Evolutionary conservation across 192 early-diverging fungal genomes (phyloP), one percentile per base, ranked within the genome.

Genomic region (Mortierella alpina): DNA sequence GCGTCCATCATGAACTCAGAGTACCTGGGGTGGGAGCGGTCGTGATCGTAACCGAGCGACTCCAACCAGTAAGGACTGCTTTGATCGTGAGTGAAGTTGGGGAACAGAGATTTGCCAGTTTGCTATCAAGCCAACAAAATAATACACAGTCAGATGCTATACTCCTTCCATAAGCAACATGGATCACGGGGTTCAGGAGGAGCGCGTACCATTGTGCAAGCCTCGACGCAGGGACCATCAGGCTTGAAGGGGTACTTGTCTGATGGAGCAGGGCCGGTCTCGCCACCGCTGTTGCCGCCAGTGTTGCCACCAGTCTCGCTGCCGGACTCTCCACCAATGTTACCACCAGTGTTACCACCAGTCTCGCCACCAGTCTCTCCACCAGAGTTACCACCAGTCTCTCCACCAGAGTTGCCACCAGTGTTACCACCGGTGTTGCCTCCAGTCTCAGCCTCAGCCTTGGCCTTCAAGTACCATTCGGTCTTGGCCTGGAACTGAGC

Each of bases 71-170:
- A 8, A 23, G 66, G 60, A 42, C 45, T 59, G 66, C 50, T 52
- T 42, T 64, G 73, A 10, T 75, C 73, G 47, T 51, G 44, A 44
- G 73, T 75, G 45, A 56, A 75, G 57, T 59, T 20, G n/a, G 73
- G 59, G 45, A 55, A 11, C 73, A 75, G 55, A 5, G 39, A n/a
- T 51, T 50, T 48, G 63, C 73, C 73, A 31, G 47, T 23, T 56
- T 58, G 48, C 73, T 75, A 75, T 59, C 22, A 52, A 22, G 31
- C 12, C n/a, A 59, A 0, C 53, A 31, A 31, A 14, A 49, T n/a
- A 46, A 49, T 11, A 49, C 0, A 54, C 22, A 48, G 60, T 46
- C 20, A 55, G 31, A 31, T 31, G 31, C 3, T 31, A 3, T 31
- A 31, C 31, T 31, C 31, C 31, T 31, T 31, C 31, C 31, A 31